phyloP scores from a whole-genome alignment of 2,329 filamentous ascomycete species.

The Epichloe aotearoae region DNA sequence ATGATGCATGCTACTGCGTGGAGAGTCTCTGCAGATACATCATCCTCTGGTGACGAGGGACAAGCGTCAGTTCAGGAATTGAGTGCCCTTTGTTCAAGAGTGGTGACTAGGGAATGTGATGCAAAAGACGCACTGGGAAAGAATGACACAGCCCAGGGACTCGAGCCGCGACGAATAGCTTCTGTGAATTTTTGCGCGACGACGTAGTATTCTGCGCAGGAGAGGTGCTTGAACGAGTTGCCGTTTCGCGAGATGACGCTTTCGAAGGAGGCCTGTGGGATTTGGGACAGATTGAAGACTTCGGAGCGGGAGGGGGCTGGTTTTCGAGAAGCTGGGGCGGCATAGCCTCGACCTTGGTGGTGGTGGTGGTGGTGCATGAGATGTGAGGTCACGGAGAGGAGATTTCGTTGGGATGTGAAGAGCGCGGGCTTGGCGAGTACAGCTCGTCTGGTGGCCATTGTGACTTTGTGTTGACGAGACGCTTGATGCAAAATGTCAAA shows the following conservation, averaged over 20 bases:
- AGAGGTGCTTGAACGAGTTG: conserved; percentile 9
- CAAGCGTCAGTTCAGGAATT: not conserved
- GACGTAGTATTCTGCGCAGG: conserved; percentile 13
- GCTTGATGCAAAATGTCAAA: not conserved
- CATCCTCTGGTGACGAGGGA: conserved; percentile 7
- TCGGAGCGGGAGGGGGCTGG: conserved; percentile 2
- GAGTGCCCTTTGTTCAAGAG: too few relatives aligned
- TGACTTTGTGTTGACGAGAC: not conserved
- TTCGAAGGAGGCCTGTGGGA: conserved; percentile 13
- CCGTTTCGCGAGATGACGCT: conserved; percentile 7
- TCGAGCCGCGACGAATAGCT: conserved; percentile 10
- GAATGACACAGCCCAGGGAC: conserved; percentile 11
- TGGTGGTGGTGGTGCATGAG: not conserved
- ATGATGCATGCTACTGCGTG: conserved; percentile 19
- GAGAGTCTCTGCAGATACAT: conserved; percentile 9
- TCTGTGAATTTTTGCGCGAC: conserved; percentile 11
- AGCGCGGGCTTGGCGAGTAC: not conserved
- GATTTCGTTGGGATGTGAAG: not conserved
- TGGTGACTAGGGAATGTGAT: not conserved
- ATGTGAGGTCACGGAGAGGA: not conserved
- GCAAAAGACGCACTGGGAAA: conserved; percentile 11
- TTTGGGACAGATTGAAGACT: conserved; percentile 11
- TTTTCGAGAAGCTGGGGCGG: conserved; percentile 3
- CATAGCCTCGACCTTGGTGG: not conserved
- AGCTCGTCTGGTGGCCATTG: not conserved